Evolutionary conservation across 257 asterid species (phyloP).

Genomic region (Solanum appendiculatum): DNA sequence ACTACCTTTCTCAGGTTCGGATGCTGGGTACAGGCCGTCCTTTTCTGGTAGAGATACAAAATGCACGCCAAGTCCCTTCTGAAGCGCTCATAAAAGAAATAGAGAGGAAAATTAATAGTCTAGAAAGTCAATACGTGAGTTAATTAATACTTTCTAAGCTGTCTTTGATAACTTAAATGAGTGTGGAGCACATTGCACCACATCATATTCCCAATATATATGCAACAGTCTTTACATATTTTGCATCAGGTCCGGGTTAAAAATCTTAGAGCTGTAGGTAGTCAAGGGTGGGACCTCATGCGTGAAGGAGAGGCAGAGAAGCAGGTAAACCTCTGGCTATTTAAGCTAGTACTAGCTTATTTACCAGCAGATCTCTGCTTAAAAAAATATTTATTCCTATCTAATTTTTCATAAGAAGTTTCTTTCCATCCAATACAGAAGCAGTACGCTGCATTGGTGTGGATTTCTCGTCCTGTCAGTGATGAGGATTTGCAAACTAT

Average conservation of each 20-base stretch:
- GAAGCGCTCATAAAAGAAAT: constrained; percentile 57
- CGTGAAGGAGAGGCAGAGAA: constrained; percentile 99
- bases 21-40: constrained; percentile 98
- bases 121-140: constrained; percentile 61
- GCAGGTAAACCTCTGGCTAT: constrained; percentile 43
- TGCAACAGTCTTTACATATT: background rate
- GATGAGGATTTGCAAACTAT: constrained; percentile 42
- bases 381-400: background rate
- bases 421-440: constrained; percentile 39
- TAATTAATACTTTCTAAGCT: background rate
- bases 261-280: constrained; percentile 65
- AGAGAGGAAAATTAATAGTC: constrained; percentile 60
- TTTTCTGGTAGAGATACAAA: constrained; percentile 81
- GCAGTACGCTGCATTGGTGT: constrained; percentile 85
- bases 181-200: background rate
- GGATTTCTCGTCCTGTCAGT: constrained; percentile 69
- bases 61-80: constrained; percentile 67
- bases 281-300: constrained; percentile 86
- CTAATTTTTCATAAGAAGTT: background rate
- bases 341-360: background rate
- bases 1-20: constrained; percentile 50
- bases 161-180: background rate
- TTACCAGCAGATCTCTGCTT: background rate
- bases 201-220: background rate
- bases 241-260: constrained; percentile 57